These are phyloP conservation scores for Lepidium aucheri DNA, from an alignment of 345 rosid genomes.

Conservation along the genomic window DNA sequence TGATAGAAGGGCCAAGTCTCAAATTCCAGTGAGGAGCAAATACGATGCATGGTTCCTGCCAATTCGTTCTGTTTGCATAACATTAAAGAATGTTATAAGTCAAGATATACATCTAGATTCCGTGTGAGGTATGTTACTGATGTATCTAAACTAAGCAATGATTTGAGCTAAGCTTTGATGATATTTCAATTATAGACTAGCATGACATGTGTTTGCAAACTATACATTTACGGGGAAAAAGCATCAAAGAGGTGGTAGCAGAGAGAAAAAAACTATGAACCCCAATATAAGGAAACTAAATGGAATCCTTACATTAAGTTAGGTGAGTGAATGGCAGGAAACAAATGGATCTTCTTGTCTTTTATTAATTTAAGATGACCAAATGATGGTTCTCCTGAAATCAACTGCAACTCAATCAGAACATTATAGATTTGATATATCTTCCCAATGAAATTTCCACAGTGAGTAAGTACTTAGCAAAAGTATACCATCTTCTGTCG, in stretches of 20 bases:
- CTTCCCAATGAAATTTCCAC: background rate
- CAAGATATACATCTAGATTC: background rate
- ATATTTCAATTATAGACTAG: background rate
- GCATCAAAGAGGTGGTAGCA: background rate
- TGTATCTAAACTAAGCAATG: constrained; percentile 1
- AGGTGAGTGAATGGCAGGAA: constrained; percentile 69
- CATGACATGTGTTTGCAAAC: background rate
- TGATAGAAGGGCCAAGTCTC: constrained; percentile 75
- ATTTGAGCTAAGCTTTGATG: background rate
- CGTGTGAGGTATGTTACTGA: background rate
- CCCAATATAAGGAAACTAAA: background rate
- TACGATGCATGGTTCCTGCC: constrained; percentile 84
- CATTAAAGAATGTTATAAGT: background rate
- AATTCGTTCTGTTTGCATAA: constrained; percentile 42
- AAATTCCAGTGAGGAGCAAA: constrained; percentile 77
- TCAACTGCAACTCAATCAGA: constrained; percentile 49
- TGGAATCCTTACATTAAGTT: constrained; percentile 50
- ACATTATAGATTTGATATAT: background rate
- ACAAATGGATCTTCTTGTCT: constrained; percentile 51
- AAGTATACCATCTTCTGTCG: constrained; percentile 65
- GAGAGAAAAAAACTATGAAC: background rate
- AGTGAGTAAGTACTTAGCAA: constrained; percentile 1
- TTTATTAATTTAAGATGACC: constrained; percentile 50
- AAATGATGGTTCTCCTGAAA: constrained; percentile 73
- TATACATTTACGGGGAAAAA: background rate